Evolutionary conservation across 2,329 filamentous ascomycete genomes (phyloP), one percentile per base, ranked within the genome.

Genomic region (Aureobasidium vineae): DNA sequence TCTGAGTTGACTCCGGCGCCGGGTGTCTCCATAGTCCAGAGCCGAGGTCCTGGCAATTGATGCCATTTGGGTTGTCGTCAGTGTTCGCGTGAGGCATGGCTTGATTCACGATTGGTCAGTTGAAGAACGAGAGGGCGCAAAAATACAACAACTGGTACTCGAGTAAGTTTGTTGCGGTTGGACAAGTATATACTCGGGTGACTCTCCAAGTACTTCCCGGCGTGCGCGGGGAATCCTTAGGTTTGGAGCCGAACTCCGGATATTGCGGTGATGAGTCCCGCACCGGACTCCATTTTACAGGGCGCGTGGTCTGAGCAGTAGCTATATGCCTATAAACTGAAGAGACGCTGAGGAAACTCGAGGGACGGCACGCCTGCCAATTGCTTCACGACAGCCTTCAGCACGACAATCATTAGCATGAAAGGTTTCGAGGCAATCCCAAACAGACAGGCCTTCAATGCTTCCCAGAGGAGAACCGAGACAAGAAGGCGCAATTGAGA

Each of bases 1-100:
- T 80, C 5, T 74, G 73, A 8, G 80, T 82, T 50, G 74, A 73
- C 67, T 78, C 71, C 11, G 81, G 80, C 47, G 77, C 68, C 1
- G 78, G 69, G 71, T 83, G 76, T 43, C 69, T 65, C 76, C 76
- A 78, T 38, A 78, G 72, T 36, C 65, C 61, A 7, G 63, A 36
- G 21, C 65, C 66, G 11, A 57, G 50, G 2, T 60, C 40, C 15
- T 57, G 45, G 26, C 63, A 52, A 47, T 63, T 64, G n/a, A 31
- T 40, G 54, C 11, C 54, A 43, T 45, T 21, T 2, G 31, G 38
- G 40, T 38, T n/a, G 41, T 23, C 36, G 23, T 15, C 21, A 40
- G 21, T 21, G 13, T 52, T 52, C 11, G 59, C 41, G 43, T 63
- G 59, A 41, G 43, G 33, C 59, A 63, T 63, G 31, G 16, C 15